Percentiles rank a stretch among this genome's conserved stretches.
phyloP scores from a whole-genome alignment of 2,329 filamentous ascomycete species.

The Fusarium aywerte region DNA sequence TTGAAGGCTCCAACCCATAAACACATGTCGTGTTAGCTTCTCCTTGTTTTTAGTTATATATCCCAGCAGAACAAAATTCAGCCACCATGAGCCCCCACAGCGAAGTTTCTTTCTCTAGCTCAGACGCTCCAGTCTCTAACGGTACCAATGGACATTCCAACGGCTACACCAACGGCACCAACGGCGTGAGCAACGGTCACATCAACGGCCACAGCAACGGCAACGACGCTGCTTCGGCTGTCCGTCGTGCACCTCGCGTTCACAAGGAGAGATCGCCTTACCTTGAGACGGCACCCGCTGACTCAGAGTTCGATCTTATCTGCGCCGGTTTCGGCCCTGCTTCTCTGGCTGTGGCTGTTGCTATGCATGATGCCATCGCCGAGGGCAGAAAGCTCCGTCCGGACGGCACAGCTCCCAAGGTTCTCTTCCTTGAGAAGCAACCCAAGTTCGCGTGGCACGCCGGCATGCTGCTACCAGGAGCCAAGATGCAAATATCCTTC shows the following conservation, averaged over 20 bases:
- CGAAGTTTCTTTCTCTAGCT: slow-evolving; percentile 48
- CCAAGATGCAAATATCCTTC: slow-evolving; percentile 98
- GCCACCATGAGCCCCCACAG: slow-evolving; percentile 52
- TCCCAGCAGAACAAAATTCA: slow-evolving; percentile 16
- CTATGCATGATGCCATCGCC: slow-evolving; percentile 82
- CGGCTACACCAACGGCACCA: slow-evolving; percentile 16
- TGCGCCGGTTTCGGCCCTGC: slow-evolving; percentile 95
- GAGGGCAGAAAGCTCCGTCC: slow-evolving; percentile 56
- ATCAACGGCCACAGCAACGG: slow-evolving; percentile 32
- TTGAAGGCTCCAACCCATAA: slow-evolving; percentile 10
- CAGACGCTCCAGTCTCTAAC: slow-evolving; percentile 39
- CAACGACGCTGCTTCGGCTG: slow-evolving; percentile 34
- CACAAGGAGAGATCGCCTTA: slow-evolving; percentile 43
- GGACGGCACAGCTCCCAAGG: slow-evolving; percentile 67
- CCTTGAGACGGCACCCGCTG: slow-evolving; percentile 50
- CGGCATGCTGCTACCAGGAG: slow-evolving; percentile 92
- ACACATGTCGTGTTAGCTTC: slow-evolving; percentile 15
- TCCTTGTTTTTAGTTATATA: slow-evolving; percentile 12
- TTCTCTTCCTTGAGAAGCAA: slow-evolving; percentile 91
- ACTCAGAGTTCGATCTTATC: slow-evolving; percentile 82
- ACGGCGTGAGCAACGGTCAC: slow-evolving; percentile 22
- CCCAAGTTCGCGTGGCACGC: slow-evolving; percentile 88
- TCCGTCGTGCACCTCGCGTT: slow-evolving; percentile 34
- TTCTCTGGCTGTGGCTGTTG: slow-evolving; percentile 87
- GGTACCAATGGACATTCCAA: slow-evolving; percentile 29